Evolutionary conservation across 108 stramenopile species (phyloP).

Genomic region (Skeletonema marinoi): DNA sequence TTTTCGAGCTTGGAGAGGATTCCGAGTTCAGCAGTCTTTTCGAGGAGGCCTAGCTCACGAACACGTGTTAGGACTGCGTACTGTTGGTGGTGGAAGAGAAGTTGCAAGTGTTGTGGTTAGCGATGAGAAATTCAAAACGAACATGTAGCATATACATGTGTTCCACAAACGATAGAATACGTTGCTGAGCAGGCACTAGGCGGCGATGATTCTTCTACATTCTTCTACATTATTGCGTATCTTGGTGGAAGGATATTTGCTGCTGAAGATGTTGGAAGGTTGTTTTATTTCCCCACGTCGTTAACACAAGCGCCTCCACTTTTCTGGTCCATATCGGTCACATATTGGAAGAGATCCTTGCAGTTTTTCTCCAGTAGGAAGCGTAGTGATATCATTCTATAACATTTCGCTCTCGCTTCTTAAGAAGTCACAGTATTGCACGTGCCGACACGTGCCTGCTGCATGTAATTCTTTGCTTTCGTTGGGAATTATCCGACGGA

Average conservation of each 20-base stretch:
- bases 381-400: background rate
- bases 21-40: conserved; percentile 78
- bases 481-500: background rate
- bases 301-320: background rate
- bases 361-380: background rate
- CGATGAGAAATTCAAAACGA: conserved; percentile 3
- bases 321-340: background rate
- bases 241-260: too few species aligned
- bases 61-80: conserved; percentile 84
- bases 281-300: background rate
- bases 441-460: background rate
- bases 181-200: background rate
- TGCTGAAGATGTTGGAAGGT: background rate
- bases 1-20: conserved; percentile 82
- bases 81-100: conserved; percentile 27
- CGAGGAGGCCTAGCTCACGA: conserved; percentile 82
- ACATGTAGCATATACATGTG: background rate
- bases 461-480: background rate
- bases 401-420: background rate
- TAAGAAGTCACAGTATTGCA: background rate
- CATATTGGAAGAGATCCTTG: background rate
- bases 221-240: background rate
- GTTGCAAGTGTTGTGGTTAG: background rate
- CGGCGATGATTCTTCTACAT: background rate
- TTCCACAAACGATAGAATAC: background rate